Base-by-base conservation (phyloP, 352 stramenopile species). In the Phytophthora nicotianae region DNA sequence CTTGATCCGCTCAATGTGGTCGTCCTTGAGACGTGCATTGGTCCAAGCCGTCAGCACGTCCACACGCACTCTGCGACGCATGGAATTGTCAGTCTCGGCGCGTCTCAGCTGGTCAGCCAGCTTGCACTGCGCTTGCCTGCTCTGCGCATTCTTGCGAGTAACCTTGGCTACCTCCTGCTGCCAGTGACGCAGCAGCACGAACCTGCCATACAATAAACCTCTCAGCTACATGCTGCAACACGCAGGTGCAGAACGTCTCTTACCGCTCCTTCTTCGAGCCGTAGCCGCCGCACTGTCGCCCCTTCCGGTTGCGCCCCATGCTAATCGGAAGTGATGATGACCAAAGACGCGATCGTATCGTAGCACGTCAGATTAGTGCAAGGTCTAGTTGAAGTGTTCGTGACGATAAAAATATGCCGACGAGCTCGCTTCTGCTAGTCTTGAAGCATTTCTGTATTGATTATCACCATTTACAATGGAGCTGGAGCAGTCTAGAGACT, bases 241-340 rank as follows among this genome's bases (percentile, higher is more conserved):
- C 19, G 3, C 11, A 42, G 3, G 14, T 4, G 20, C 10, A 16
- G 13, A 7, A 11, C 11, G 20, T 24, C 11, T 40, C 62, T 5
- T 45, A 78, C 83, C 80, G 68, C 72, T 90, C 81, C 59, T 88
- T 85, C 74, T 93, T 93, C 56, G 79, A 91, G 55, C 65, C 65
- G 48, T 77, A 88, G 66, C 78, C 79, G 21, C 81, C 83, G 65
- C 81, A 91, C 62, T 90, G 83, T 7, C 81, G 73, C 7, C 81
- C 83, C 59, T 92, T 92, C 23, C 74, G 54, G 26, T 92, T 92
- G 40, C 83, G 74, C 0, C 81, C 81, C 83, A 93, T 92, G 17
- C 16, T 52, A 20, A 47, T 43, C 33, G 3, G 11, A 59, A 60
- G 23, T 65, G 41, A 54, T 51, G 54, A 45, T 26, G 29, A 29